phyloP scores from a whole-genome alignment of 164 flowering plant genomes.

The Aristolochia californica region DNA sequence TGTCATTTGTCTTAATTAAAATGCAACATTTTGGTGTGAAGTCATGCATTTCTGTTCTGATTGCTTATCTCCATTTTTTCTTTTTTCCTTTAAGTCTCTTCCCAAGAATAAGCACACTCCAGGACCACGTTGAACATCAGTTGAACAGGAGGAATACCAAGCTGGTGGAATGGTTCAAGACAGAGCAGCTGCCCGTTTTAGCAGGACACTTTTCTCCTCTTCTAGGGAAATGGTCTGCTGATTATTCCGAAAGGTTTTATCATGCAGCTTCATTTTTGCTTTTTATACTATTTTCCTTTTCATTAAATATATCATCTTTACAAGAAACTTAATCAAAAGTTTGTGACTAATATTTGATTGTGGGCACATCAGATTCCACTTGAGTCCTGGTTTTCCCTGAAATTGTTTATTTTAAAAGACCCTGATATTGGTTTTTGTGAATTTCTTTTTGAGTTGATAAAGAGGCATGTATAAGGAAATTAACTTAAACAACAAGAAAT shows the following conservation, averaged over 20 bases:
- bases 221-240: constrained; percentile 37
- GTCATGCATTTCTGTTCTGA: background rate
- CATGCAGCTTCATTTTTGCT: background rate
- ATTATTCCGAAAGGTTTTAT: constrained; percentile 42
- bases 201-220: constrained; percentile 33
- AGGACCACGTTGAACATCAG: constrained; percentile 36
- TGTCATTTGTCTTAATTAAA: background rate
- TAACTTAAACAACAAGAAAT: constrained; percentile 18
- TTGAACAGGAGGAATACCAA: constrained; percentile 23
- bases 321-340: background rate
- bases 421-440: too few species aligned
- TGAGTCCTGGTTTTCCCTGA: background rate
- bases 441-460: too few species aligned
- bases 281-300: background rate
- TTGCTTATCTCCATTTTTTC: background rate
- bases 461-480: too few species aligned
- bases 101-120: constrained; percentile 23
- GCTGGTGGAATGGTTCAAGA: constrained; percentile 43
- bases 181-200: constrained; percentile 38
- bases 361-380: background rate
- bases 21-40: background rate
- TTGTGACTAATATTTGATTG: background rate
- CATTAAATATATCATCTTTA: background rate
- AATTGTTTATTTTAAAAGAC: constrained; percentile 1
- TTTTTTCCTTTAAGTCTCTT: constrained; percentile 30